Base-by-base conservation (phyloP, 1,284 basidiomycete species). In the Microbotryum silenes-acaulis region DNA sequence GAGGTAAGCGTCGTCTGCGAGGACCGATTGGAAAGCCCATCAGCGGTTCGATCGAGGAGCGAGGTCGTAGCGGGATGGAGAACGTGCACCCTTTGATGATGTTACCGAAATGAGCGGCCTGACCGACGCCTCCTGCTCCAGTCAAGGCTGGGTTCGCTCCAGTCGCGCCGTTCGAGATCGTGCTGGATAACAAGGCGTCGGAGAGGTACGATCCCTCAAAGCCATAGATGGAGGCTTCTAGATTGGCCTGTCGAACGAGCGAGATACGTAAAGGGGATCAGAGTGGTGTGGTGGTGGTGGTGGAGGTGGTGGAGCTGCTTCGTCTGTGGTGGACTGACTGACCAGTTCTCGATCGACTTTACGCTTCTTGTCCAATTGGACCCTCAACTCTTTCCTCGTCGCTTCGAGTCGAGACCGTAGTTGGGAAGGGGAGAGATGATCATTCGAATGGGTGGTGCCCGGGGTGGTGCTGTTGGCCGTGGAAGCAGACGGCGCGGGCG, bases 181-280 rank as follows among this genome's bases (percentile, higher is more conserved):
- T 55, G 4, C 63, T 47, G 4, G 61, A 61, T 8, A 68, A 55
- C 9, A 70, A 63, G 8, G 60, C 54, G 54, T 68, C 70, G 14
- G 71, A 68, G 14, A 80, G 73, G 62, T 80, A 80, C 55, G 77
- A 78, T 7, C 77, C 77, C 62, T 80, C 79, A 61, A 78, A 79
- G 2, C 74, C 74, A 64, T 77, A 78, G 59, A 80, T 79, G 10
- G 76, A 75, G 10, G 76, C 69, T 62, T 79, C 78, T 56, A 78
- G 72, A 31, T 73, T 73, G 8, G 77, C 76, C 78, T 79, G 66
- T 9, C 14, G 42, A 10, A 49, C 21, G 42, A 14, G 46, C n/a
- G 3, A 23, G 23, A 23, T 23, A 9, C 12, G 12, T 20, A 16
- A 27, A 2, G n/a, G 44, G 20, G 31, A 18, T 21, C 14, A 21